Conservation (phyloP, 257 asterid genomes). For the Echites panduratus region DNA sequence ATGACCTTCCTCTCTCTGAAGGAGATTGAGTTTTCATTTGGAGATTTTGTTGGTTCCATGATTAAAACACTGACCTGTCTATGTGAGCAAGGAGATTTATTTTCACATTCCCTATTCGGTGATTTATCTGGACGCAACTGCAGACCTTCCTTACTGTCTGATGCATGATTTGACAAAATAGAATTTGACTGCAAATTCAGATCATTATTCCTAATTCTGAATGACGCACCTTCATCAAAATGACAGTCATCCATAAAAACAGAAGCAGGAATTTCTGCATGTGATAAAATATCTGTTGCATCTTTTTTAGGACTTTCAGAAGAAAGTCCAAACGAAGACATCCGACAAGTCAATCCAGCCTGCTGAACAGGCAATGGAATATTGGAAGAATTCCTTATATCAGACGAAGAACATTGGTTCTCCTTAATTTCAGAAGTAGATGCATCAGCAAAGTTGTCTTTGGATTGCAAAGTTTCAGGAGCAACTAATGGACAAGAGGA, state of each 20-base stretch:
- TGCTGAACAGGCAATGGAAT: conserved; percentile 23
- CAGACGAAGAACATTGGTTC: conserved; percentile 26
- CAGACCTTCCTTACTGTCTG: conserved; percentile 9
- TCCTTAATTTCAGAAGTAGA: conserved; percentile 22
- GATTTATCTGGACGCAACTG: conserved; percentile 12
- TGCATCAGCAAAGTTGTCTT: conserved; percentile 25
- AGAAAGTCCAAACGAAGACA: background rate
- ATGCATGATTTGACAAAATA: conserved; percentile 7
- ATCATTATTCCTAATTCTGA: conserved; percentile 6
- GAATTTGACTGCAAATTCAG: conserved; percentile 11
- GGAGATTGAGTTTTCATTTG: conserved; percentile 17
- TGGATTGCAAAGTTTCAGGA: conserved; percentile 21
- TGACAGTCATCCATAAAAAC: conserved; percentile 14
- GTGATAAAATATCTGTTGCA: background rate
- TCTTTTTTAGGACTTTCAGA: conserved; percentile 11
- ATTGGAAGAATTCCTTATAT: conserved; percentile 35
- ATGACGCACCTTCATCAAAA: conserved; percentile 4
- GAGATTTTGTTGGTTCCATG: conserved; percentile 25
- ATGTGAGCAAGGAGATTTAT: conserved; percentile 9
- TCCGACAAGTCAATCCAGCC: conserved; percentile 23
- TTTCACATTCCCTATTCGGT: conserved; percentile 18
- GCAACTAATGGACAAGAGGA: conserved; percentile 23
- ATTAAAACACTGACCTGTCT: conserved; percentile 8
- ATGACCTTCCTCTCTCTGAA: conserved; percentile 13
- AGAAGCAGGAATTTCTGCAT: background rate